Base-by-base conservation (phyloP, 2,329 filamentous ascomycete species). In the Fragosphaeria purpurea region DNA sequence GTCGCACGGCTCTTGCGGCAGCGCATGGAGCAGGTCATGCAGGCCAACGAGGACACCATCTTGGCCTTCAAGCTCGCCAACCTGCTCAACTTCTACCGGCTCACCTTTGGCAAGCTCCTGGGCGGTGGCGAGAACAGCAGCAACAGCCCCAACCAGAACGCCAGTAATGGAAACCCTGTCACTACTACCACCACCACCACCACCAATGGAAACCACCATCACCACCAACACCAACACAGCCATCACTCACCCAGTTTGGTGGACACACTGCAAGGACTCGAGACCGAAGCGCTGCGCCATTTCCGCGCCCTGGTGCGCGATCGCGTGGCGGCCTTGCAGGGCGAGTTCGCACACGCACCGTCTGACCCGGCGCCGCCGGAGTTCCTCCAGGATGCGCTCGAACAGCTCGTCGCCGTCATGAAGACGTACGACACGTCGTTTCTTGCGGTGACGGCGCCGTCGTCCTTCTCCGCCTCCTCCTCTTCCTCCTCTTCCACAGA, bases 1-100 rank as follows among this genome's bases (percentile, higher is more conserved):
- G 89, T 91, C 4, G 82, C 85, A 39, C 80, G 88, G 30, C 80
- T 90, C n/a, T 68, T 97, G n/a, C 82, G 86, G 32, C 90, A 96
- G 64, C 79, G 91, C 35, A 82, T 94, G 48, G 90, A 96, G 65
- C 86, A 97, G 60, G 86, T 95, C 22, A 85, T 97, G 12, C 89
- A 95, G 60, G 86, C 86, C 54, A 91, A 95, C 63, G 90, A 96
- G 59, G 90, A 97, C 53, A 85, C 85, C 0, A 87, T 94, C 22
- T 72, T 89, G 46, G 84, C 88, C 37, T 98, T 95, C 70, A 93
- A 89, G 63, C 81, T 97, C 41, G 83, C 88, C 9, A 96, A 95
- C 59, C 73, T 98, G 1, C 75, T 97, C 41, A 82, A 80, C 41
- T 98, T 98, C 67, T 98, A 98, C 68, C 82, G 80, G 34, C 75